Percentiles rank a stretch among this genome's conserved stretches.
phyloP scores from a whole-genome alignment of 2,329 filamentous ascomycete species.

The Nannizzia gypsea region DNA sequence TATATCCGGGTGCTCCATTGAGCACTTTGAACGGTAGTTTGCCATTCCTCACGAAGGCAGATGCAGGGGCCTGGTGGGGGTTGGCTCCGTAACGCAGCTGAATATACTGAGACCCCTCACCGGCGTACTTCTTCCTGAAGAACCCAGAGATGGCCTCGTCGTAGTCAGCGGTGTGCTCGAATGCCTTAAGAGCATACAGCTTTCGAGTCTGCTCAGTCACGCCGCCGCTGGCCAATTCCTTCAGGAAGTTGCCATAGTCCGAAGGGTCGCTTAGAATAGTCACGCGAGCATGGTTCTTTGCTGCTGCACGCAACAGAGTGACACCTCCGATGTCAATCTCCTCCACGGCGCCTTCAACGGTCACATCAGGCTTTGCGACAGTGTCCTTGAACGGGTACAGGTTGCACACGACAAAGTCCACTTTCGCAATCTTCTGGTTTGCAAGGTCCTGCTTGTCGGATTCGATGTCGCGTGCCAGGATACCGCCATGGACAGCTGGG shows the following conservation, averaged over 20 bases:
- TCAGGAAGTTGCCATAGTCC: conserved; percentile 89
- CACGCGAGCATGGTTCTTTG: conserved; percentile 94
- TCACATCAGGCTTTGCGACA: conserved; percentile 91
- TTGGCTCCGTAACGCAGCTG: conserved; percentile 90
- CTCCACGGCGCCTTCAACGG: conserved; percentile 90
- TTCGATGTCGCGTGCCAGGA: conserved; percentile 84
- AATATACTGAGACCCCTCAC: conserved; percentile 69
- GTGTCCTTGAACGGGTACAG: conserved; percentile 99
- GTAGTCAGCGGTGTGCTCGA: conserved; percentile 96
- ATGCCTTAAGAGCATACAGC: conserved; percentile 88
- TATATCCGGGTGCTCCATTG: conserved; percentile 80
- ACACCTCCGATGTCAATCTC: conserved; percentile 98
- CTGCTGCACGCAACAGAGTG: conserved; percentile 86
- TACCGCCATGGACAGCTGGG: conserved; percentile 72
- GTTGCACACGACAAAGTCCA: conserved; percentile 96
- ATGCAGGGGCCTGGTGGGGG: conserved; percentile 94
- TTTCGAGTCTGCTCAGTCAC: conserved; percentile 77
- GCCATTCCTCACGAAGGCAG: conserved; percentile 62
- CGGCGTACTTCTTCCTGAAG: conserved; percentile 94
- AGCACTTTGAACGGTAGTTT: conserved; percentile 91
- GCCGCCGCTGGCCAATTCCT: conserved; percentile 67
- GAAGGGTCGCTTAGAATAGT: conserved; percentile 89
- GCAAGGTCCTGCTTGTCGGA: conserved; percentile 95
- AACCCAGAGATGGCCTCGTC: conserved; percentile 89
- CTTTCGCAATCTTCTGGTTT: conserved; percentile 88